Base-by-base conservation (phyloP, 2,329 filamentous ascomycete genomes). In the Aspergillus uvarum region DNA sequence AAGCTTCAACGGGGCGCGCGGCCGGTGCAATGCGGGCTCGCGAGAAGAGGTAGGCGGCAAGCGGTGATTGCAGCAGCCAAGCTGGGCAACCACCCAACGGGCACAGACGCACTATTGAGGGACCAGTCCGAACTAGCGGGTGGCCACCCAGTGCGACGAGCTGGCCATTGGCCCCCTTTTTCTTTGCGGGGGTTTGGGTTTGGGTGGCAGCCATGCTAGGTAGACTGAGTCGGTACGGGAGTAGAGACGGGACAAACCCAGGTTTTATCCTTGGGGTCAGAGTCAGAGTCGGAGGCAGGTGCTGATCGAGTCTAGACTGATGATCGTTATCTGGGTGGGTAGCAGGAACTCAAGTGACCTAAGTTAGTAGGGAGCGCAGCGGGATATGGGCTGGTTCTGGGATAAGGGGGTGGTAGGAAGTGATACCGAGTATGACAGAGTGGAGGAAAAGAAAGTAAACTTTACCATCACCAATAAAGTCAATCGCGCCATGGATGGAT, bases 241-340 rank as follows among this genome's bases (percentile, higher is more conserved):
- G 7, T 29, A 35, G 11, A 35, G 32, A 35, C 32, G 32, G 32
- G 11, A 35, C 22, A 4, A 3, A 16, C 4, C 2, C 16, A 35
- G 14, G 32, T 12, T 16, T 35, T 16, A 35, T 35, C 32, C 5
- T 12, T 16, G 26, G 7, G 8, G 26, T 26, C 24, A 26, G 24
- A 26, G 5, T 26, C 6, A 26, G 24, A 26, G 26, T 29, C 26
- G 8, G 38, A 44, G 38, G 6, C 16, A 16, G 38, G n/a, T 22
- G 38, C 42, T 55, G 53, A 24, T 57, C 55, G 29, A 47, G 48
- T 47, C 55, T 57, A 47, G 55, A 57, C 48, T 44, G 32, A 8
- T 47, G 55, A 57, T 57, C 55, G 21, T 51, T 44, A 32, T 57
- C 55, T 19, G 16, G 26, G 21, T 26, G 21, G 48, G 31, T 3